phyloP scores from a whole-genome alignment of 2,329 filamentous ascomycete genomes.

The Aureobasidium sp. region DNA sequence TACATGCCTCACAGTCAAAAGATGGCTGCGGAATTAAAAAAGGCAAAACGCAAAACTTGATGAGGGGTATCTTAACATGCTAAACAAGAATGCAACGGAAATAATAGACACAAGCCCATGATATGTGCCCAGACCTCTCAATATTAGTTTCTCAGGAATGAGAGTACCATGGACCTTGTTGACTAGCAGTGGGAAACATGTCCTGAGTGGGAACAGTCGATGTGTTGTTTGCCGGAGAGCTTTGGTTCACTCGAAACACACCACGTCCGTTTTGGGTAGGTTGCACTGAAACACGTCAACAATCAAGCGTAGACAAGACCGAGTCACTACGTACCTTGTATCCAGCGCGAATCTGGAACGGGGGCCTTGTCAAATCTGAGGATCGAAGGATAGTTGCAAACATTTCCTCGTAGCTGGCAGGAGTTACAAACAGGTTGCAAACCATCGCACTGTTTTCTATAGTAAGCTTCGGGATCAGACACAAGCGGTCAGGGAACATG shows the following conservation, averaged over 20 bases:
- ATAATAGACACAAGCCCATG: not conserved
- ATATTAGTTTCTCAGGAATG: not conserved
- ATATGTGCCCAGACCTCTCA: not conserved
- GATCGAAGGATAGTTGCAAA: conserved; percentile 15
- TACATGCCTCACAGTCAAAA: not conserved
- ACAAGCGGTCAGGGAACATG: not conserved
- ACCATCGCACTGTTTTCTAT: conserved; percentile 6
- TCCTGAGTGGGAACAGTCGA: not conserved
- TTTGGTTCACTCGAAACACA: conserved; percentile 12
- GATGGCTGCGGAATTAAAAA: not conserved
- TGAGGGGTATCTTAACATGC: conserved; percentile 12
- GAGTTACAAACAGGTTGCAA: conserved; percentile 12
- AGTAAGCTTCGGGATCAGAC: not conserved
- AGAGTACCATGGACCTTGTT: not conserved
- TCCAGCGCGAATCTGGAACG: conserved; percentile 9
- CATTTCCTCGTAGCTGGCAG: conserved; percentile 8
- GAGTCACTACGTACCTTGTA: conserved; percentile 1
- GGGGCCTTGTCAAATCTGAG: conserved; percentile 15
- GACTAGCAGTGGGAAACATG: not conserved
- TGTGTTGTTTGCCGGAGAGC: not conserved
- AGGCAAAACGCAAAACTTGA: not conserved
- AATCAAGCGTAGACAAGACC: not conserved
- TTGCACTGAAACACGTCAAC: not conserved
- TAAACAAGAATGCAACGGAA: not conserved
- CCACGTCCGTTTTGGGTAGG: not conserved